A percentile compares a stretch with the other conserved stretches of the same genome.
Conservation (phyloP, 2,329 filamentous ascomycete species). For the Phyllosticta ampelicida region DNA sequence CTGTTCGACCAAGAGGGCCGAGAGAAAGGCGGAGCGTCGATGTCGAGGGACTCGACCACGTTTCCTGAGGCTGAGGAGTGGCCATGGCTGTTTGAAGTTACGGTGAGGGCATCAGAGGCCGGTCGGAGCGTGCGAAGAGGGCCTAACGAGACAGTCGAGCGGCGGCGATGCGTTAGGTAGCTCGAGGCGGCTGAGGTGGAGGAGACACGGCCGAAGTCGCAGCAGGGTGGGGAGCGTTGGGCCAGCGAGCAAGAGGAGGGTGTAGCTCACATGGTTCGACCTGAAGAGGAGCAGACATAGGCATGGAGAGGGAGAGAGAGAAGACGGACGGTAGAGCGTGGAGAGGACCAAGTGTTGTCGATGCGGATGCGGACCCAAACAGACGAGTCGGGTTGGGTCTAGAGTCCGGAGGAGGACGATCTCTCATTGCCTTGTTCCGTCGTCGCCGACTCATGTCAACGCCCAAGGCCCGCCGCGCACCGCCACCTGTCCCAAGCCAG, state of each 20-base stretch:
- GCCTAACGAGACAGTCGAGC: neutral
- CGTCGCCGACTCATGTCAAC: neutral
- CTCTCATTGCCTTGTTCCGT: neutral
- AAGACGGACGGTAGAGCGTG: neutral
- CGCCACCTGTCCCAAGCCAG: neutral
- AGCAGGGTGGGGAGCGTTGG: neutral
- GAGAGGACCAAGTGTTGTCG: neutral
- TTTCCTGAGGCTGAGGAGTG: conserved; percentile 17
- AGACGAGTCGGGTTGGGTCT: neutral
- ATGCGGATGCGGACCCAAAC: neutral
- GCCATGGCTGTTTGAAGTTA: conserved; percentile 5
- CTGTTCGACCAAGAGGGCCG: conserved; percentile 17
- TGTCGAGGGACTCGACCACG: conserved; percentile 16
- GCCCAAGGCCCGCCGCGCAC: no score
- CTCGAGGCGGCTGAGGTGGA: neutral
- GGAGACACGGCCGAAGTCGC: neutral
- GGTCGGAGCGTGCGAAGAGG: neutral
- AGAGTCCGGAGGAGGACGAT: neutral
- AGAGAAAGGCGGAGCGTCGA: conserved; percentile 14
- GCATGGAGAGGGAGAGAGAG: neutral
- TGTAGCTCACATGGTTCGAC: neutral
- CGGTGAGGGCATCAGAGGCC: conserved; percentile 3
- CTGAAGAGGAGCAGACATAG: neutral
- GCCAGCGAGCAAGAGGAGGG: neutral
- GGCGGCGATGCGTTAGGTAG: neutral